A percentile compares a stretch with the other conserved stretches of the same genome.
Evolutionary conservation across 306 rosid genomes (phyloP).

Genomic region (Prunus davidiana): DNA sequence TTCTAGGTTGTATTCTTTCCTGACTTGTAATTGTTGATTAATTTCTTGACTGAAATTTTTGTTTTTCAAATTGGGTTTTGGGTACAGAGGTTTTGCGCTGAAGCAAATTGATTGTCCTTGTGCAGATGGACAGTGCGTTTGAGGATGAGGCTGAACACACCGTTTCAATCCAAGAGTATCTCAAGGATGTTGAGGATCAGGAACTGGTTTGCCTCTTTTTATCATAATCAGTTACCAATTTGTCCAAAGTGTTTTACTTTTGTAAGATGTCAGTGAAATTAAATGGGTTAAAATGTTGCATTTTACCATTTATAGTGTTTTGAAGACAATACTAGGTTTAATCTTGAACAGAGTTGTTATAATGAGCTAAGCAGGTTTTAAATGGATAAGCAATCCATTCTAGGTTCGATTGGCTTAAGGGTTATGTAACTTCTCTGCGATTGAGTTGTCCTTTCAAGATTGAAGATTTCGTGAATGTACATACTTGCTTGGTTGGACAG

Average conservation of each 20-base stretch:
- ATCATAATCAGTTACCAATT: background rate
- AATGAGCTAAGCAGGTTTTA: background rate
- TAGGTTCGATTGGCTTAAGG: background rate
- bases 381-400: background rate
- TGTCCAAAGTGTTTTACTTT: background rate
- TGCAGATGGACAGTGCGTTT: conserved; percentile 54
- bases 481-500: background rate
- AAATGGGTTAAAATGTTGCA: background rate
- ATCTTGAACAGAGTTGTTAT: background rate
- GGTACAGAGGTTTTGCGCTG: background rate
- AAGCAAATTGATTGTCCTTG: conserved; percentile 5
- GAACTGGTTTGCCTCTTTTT: conserved; percentile 61
- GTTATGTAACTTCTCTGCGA: background rate
- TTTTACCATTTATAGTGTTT: background rate
- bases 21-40: background rate
- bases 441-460: background rate
- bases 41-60: background rate
- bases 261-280: background rate
- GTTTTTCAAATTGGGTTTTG: background rate
- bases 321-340: background rate
- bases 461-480: too few relatives aligned
- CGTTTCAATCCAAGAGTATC: conserved; percentile 72
- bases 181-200: conserved; percentile 75
- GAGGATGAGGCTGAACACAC: conserved; percentile 74
- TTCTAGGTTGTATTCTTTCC: background rate